These are phyloP conservation scores for Solanum hybrid DNA, from an alignment of 305 asterid genomes.

Conservation along the genomic window DNA sequence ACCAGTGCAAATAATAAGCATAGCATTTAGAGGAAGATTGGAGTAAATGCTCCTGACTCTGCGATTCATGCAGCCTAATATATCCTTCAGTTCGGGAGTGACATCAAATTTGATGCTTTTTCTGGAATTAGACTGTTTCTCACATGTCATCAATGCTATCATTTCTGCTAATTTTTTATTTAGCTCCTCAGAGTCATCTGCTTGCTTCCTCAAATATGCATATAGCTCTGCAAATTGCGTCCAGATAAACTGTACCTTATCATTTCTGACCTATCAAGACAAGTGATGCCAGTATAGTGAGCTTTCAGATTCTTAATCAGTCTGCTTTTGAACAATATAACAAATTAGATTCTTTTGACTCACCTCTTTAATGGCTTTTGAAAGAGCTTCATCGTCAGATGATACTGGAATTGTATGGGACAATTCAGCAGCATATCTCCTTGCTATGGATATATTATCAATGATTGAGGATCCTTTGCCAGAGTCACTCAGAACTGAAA, in stretches of 20 bases:
- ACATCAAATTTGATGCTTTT: conserved; percentile 37
- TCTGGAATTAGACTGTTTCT: conserved; percentile 32
- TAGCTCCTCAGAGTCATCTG: conserved; percentile 46
- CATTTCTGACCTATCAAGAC: conserved; percentile 50
- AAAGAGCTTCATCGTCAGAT: conserved; percentile 83
- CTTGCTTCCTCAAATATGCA: conserved; percentile 61
- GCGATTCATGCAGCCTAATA: conserved; percentile 54
- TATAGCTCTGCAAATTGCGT: conserved; percentile 69
- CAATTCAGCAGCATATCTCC: conserved; percentile 72
- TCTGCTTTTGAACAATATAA: background rate
- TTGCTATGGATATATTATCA: conserved; percentile 54
- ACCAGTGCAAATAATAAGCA: conserved; percentile 84
- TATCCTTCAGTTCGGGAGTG: conserved; percentile 59
- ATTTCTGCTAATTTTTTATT: conserved; percentile 71
- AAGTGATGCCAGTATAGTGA: conserved; percentile 2
- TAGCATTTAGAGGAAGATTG: conserved; percentile 63
- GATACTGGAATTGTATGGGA: conserved; percentile 71
- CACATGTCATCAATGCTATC: conserved; percentile 82
- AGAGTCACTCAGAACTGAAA: conserved; percentile 60
- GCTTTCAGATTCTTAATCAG: background rate
- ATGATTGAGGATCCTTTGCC: conserved; percentile 76
- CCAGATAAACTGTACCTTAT: conserved; percentile 76
- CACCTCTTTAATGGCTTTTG: conserved; percentile 87
- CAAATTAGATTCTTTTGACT: background rate
- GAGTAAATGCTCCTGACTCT: conserved; percentile 59